Percentiles rank a stretch among this genome's conserved stretches.
Conservation (phyloP, 2,329 filamentous ascomycete genomes). For the Ustulina deusta region DNA sequence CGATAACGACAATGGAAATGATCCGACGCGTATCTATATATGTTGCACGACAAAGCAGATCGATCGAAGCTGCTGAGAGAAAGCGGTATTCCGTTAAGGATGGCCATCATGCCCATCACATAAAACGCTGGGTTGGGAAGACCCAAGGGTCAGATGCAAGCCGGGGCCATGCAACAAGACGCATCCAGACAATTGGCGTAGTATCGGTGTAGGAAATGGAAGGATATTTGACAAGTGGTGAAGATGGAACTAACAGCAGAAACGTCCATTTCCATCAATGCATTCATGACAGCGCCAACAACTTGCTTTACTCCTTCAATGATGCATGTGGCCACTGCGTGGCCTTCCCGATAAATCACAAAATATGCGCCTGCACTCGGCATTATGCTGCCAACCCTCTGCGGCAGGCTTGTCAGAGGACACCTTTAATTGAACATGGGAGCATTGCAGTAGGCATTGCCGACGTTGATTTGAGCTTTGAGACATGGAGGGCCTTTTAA, state of each 20-base stretch:
- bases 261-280: slow-evolving; percentile 19
- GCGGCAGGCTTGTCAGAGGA: slow-evolving; percentile 3
- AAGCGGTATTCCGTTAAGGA: slow-evolving; percentile 30
- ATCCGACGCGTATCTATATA: slow-evolving; percentile 49
- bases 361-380: slow-evolving; percentile 24
- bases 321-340: slow-evolving; percentile 29
- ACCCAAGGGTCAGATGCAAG: slow-evolving; percentile 37
- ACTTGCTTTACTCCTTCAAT: slow-evolving; percentile 13
- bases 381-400: slow-evolving; percentile 21
- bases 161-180: slow-evolving; percentile 43
- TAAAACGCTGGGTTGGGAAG: slow-evolving; percentile 24
- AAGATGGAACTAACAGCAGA: slow-evolving; percentile 18
- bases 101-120: slow-evolving; percentile 31
- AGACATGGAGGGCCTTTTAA: slow-evolving; percentile 15
- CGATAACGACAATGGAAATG: slow-evolving; percentile 43
- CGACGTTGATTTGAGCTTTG: slow-evolving; percentile 12
- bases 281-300: slow-evolving; percentile 33
- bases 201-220: slow-evolving; percentile 37
- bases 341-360: slow-evolving; percentile 16
- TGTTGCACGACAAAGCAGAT: slow-evolving; percentile 44
- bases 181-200: slow-evolving; percentile 39
- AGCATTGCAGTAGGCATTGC: slow-evolving; percentile 26
- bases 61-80: slow-evolving; percentile 27
- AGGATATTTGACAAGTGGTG: slow-evolving; percentile 33
- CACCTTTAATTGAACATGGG: slow-evolving; percentile 10